Conservation (phyloP, 1,139 yeast species). For the Wickerhamiella infanticola region DNA sequence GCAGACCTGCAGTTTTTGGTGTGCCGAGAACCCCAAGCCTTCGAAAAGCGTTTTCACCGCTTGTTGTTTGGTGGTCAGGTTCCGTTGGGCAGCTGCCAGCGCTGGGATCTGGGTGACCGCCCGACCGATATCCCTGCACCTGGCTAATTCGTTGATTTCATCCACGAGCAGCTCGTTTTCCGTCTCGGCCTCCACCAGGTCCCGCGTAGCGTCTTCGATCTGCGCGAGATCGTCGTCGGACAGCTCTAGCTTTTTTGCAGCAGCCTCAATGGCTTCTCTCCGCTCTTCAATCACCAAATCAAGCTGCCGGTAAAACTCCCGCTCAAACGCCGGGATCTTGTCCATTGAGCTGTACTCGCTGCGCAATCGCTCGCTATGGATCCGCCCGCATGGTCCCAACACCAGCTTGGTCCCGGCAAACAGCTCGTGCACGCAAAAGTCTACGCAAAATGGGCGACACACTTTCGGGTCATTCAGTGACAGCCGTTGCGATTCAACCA, state of each 20-base stretch:
- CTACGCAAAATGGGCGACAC: conserved; percentile 71
- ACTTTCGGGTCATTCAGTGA: conserved; percentile 47
- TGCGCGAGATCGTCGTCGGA: conserved; percentile 63
- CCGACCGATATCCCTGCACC: conserved; percentile 36
- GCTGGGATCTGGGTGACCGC: conserved; percentile 33
- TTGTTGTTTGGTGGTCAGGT: conserved; percentile 30
- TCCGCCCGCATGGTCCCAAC: conserved; percentile 62
- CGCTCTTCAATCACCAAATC: conserved; percentile 45
- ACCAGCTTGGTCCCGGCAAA: conserved; percentile 75
- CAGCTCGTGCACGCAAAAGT: conserved; percentile 78
- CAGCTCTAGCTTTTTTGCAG: conserved; percentile 54
- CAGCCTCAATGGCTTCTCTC: conserved; percentile 47
- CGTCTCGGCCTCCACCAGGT: conserved; percentile 51
- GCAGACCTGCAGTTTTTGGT: conserved; percentile 84
- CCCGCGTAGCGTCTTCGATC: conserved; percentile 46
- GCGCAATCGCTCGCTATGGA: conserved; percentile 64
- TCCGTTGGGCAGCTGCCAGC: conserved; percentile 28
- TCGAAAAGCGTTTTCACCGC: conserved; percentile 48
- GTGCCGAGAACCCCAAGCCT: conserved; percentile 71
- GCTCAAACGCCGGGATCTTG: conserved; percentile 41
- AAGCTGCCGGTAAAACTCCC: conserved; percentile 60
- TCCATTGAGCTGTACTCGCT: conserved; percentile 50
- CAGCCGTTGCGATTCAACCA: conserved; percentile 42
- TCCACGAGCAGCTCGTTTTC: conserved; percentile 52
- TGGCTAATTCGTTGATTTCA: conserved; percentile 47